Conservation (phyloP, 2,329 filamentous ascomycete genomes). For the Acrodontium crateriforme region DNA sequence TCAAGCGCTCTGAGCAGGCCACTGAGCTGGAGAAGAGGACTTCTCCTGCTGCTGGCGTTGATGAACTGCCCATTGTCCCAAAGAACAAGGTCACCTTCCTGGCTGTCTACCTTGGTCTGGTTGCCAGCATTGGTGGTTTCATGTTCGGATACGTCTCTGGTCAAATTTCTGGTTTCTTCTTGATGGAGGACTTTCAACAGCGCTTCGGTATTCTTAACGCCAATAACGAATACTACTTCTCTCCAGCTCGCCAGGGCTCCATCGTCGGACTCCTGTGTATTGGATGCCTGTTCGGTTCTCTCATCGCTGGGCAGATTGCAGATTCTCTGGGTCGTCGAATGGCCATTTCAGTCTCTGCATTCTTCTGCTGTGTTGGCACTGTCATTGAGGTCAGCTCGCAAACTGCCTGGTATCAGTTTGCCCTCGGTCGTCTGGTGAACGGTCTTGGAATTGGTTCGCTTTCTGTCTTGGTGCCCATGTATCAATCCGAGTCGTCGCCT, state of each 20-base stretch:
- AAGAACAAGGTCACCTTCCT: conserved; percentile 20
- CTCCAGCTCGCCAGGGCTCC: conserved; percentile 22
- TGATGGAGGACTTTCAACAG: conserved; percentile 38
- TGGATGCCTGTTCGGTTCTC: conserved; percentile 29
- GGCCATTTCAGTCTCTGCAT: conserved; percentile 36
- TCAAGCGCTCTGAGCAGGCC: conserved; percentile 20
- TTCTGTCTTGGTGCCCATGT: conserved; percentile 50
- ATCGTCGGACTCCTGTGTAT: conserved; percentile 32
- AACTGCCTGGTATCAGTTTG: conserved; percentile 31
- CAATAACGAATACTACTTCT: conserved; percentile 25
- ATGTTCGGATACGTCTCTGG: conserved; percentile 52
- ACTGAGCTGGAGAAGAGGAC: conserved; percentile 18
- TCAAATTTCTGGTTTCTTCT: conserved; percentile 38
- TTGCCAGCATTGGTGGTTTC: conserved; percentile 42
- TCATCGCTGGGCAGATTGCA: conserved; percentile 34
- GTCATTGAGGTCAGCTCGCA: conserved; percentile 30
- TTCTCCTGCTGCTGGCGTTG: conserved; percentile 8
- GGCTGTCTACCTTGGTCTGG: conserved; percentile 39
- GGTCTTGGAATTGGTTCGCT: conserved; percentile 31
- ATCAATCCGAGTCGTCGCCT: conserved; percentile 51
- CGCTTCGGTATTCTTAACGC: conserved; percentile 39
- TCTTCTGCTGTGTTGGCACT: conserved; percentile 29
- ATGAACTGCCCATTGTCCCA: conserved; percentile 5
- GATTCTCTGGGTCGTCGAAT: conserved; percentile 37
- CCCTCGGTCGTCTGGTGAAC: conserved; percentile 31